A percentile compares a stretch with the other conserved stretches of the same genome.
These are phyloP conservation scores for Lentinula sp. DNA, from an alignment of 768 basidiomycete genomes.

Conservation along the genomic window DNA sequence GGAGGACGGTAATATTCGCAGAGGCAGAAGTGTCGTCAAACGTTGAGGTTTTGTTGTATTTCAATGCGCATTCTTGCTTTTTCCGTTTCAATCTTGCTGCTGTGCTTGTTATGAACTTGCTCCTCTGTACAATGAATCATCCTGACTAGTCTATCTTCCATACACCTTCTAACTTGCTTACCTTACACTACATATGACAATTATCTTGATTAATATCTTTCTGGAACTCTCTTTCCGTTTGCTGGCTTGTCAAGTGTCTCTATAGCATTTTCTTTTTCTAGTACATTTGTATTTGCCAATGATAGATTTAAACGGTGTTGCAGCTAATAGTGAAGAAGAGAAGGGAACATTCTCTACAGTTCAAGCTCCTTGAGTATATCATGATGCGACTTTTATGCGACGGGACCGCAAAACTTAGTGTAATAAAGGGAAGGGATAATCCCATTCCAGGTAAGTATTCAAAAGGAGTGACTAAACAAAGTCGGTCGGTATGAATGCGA, in stretches of 20 bases:
- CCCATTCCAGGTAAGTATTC: background rate
- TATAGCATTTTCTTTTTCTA: background rate
- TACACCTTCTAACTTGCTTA: background rate
- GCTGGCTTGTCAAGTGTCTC: background rate
- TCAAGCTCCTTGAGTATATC: background rate
- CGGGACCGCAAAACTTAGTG: background rate
- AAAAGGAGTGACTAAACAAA: background rate
- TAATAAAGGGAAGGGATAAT: background rate
- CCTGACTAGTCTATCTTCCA: background rate
- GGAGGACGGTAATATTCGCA: constrained; percentile 4
- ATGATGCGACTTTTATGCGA: background rate
- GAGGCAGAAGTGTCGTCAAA: constrained; percentile 5
- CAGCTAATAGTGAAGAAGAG: background rate
- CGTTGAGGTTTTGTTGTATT: background rate
- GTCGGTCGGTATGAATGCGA: background rate
- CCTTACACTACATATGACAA: background rate
- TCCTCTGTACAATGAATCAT: background rate
- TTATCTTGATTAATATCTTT: background rate
- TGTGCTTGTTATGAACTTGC: background rate
- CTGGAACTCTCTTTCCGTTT: background rate
- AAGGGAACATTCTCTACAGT: background rate
- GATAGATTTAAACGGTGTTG: background rate
- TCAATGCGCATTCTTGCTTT: background rate
- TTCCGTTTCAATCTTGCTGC: background rate
- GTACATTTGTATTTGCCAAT: background rate